Percentiles rank a stretch among this genome's conserved stretches.
These are phyloP conservation scores for Sutorius eximius DNA, from an alignment of 1,284 basidiomycete species.

Conservation along the genomic window DNA sequence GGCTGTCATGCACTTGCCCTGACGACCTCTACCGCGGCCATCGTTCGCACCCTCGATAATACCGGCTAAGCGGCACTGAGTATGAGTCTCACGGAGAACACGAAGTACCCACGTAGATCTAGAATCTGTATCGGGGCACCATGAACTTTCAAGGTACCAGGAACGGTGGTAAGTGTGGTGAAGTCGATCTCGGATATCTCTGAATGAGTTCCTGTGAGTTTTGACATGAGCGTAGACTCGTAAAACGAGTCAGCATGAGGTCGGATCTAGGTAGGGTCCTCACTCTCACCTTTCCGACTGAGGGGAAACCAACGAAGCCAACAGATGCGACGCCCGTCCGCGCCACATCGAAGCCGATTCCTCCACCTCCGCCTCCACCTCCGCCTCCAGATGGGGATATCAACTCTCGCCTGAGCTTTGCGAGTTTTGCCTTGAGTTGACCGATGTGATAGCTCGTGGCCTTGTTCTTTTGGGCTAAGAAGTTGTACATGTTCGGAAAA, in stretches of 20 bases:
- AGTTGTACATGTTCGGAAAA: slow-evolving; percentile 13
- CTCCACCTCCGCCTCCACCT: slow-evolving; percentile 87
- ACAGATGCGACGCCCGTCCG: slow-evolving; percentile 96
- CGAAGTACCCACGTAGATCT: slow-evolving; percentile 71
- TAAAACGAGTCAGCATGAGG: slow-evolving; percentile 1
- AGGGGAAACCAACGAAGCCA: slow-evolving; percentile 91
- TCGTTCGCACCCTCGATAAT: slow-evolving; percentile 99
- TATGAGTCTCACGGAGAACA: background rate
- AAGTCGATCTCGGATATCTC: slow-evolving; percentile 99
- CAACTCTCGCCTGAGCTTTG: slow-evolving; percentile 94
- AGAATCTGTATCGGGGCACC: slow-evolving; percentile 91
- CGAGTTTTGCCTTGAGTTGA: slow-evolving; percentile 97
- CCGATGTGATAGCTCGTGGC: slow-evolving; percentile 93
- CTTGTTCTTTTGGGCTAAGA: slow-evolving; percentile 94
- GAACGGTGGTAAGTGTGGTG: slow-evolving; percentile 91
- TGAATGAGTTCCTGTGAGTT: slow-evolving; percentile 95
- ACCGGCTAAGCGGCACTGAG: slow-evolving; percentile 60
- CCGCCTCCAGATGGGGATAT: slow-evolving; percentile 80
- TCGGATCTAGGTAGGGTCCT: background rate
- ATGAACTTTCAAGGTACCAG: slow-evolving; percentile 92
- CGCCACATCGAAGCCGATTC: slow-evolving; percentile 94
- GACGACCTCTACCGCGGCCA: slow-evolving; percentile 95
- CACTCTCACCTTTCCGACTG: slow-evolving; percentile 75
- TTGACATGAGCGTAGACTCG: slow-evolving; percentile 96
- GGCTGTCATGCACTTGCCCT: slow-evolving; percentile 56